phyloP scores from a whole-genome alignment of 306 rosid species.

The Prinsepia uniflora region DNA sequence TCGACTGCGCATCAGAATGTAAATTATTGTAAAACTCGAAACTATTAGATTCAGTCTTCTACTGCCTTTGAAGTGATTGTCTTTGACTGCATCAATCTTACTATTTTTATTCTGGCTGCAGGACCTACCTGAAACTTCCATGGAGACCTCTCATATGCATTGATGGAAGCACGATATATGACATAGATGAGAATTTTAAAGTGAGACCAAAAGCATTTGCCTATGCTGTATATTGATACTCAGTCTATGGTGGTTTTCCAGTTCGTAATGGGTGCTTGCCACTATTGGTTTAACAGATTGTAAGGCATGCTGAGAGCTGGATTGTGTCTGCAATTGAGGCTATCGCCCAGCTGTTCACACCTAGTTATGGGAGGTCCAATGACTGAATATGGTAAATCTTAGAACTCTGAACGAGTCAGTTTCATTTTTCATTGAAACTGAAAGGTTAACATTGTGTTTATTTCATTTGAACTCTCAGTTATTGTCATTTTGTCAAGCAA shows the following conservation, averaged over 20 bases:
- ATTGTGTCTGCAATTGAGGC: constrained; percentile 80
- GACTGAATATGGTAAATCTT: not conserved
- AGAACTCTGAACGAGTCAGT: not conserved
- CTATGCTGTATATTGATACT: constrained; percentile 7
- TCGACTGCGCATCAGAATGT: not conserved
- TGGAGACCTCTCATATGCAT: constrained; percentile 84
- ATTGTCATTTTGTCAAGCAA: not conserved
- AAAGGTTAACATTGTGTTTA: not conserved
- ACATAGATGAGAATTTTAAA: constrained; percentile 50
- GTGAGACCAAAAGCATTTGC: constrained; percentile 31
- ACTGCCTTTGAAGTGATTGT: not conserved
- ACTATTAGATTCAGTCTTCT: not conserved
- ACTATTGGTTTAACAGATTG: constrained; percentile 49
- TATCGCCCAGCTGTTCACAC: constrained; percentile 67
- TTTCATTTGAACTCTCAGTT: constrained; percentile 4
- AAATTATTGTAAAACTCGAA: not conserved
- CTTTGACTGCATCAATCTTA: not conserved
- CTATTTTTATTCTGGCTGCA: constrained; percentile 32
- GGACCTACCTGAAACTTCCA: constrained; percentile 86
- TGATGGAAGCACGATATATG: constrained; percentile 69
- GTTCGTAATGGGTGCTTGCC: constrained; percentile 16
- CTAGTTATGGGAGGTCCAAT: constrained; percentile 30
- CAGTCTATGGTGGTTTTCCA: not conserved
- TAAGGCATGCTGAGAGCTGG: constrained; percentile 88
- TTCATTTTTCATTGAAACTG: not conserved